phyloP scores from a whole-genome alignment of 345 rosid genomes.

The Gossypium ekmanianum region DNA sequence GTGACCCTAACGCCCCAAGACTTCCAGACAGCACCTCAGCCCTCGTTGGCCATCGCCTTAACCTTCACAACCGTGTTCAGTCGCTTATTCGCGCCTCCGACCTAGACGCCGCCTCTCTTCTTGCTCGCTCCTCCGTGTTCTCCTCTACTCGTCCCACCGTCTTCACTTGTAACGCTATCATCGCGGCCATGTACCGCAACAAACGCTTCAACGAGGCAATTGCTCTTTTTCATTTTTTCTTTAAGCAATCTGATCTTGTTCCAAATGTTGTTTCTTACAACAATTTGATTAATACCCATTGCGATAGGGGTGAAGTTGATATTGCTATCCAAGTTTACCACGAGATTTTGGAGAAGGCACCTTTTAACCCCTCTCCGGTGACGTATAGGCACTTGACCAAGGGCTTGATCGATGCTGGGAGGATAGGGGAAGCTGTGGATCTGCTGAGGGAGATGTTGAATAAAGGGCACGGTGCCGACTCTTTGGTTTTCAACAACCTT shows the following conservation, averaged over 20 bases:
- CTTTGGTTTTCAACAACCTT: conserved; percentile 74
- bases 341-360: conserved; percentile 63
- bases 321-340: conserved; percentile 61
- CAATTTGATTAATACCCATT: conserved; percentile 79
- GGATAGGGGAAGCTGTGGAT: conserved; percentile 76
- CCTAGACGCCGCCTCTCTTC: conserved; percentile 78
- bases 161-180: conserved; percentile 96
- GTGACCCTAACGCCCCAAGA: conserved; percentile 93
- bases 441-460: conserved; percentile 81
- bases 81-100: conserved; percentile 91
- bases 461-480: conserved; percentile 94
- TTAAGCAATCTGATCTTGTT: conserved; percentile 67
- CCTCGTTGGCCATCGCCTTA: conserved; percentile 84
- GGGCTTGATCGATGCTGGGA: conserved; percentile 73
- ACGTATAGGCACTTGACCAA: conserved; percentile 92
- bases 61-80: conserved; percentile 88
- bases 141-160: conserved; percentile 78
- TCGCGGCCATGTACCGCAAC: conserved; percentile 89
- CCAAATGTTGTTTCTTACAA: conserved; percentile 94
- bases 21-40: conserved; percentile 80
- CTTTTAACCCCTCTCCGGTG: conserved; percentile 74
- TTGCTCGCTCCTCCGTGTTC: conserved; percentile 78
- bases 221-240: conserved; percentile 71
- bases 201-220: conserved; percentile 76
- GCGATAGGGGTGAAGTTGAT: conserved; percentile 84